These are phyloP conservation scores for Aquilaria agallochum DNA, from an alignment of 441 rosid species.

Conservation along the genomic window DNA sequence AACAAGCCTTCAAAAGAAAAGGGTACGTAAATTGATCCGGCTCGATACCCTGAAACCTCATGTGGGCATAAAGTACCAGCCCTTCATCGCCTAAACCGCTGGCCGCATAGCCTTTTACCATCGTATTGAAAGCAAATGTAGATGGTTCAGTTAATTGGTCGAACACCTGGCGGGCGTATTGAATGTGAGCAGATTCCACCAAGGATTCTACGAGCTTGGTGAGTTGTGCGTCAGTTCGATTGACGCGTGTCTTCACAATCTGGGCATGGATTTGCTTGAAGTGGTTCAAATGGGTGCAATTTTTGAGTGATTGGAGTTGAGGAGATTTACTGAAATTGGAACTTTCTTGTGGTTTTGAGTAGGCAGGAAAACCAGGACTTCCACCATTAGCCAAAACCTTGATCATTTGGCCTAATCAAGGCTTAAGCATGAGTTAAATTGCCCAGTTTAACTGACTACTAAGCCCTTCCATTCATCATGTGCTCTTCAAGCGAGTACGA, in stretches of 20 bases:
- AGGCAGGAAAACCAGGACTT: not conserved
- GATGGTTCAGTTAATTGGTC: constrained; percentile 17
- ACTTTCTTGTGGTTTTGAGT: constrained; percentile 3
- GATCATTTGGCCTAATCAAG: too few species aligned
- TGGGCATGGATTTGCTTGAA: constrained; percentile 26
- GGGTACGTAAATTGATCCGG: constrained; percentile 26
- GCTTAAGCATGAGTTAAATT: too few species aligned
- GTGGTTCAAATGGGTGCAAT: constrained; percentile 19
- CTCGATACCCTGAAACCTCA: constrained; percentile 17
- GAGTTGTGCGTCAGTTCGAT: constrained; percentile 8
- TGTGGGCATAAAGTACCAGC: constrained; percentile 16
- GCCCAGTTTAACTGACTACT: too few species aligned
- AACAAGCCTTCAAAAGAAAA: constrained; percentile 22
- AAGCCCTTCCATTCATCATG: too few species aligned
- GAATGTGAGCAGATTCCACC: constrained; percentile 11
- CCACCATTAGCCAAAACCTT: too few species aligned
- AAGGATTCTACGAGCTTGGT: constrained; percentile 19
- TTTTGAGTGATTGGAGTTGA: constrained; percentile 8
- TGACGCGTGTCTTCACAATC: constrained; percentile 12
- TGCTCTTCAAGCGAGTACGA: too few species aligned
- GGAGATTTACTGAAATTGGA: not conserved
- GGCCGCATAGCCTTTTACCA: constrained; percentile 19
- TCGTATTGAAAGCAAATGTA: constrained; percentile 19
- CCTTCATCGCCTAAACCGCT: constrained; percentile 13
- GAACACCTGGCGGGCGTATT: constrained; percentile 14